Evolutionary conservation across 805 yeast species (phyloP), one percentile per base, ranked within the genome.

Genomic region (Hanseniaspora meyeri): DNA sequence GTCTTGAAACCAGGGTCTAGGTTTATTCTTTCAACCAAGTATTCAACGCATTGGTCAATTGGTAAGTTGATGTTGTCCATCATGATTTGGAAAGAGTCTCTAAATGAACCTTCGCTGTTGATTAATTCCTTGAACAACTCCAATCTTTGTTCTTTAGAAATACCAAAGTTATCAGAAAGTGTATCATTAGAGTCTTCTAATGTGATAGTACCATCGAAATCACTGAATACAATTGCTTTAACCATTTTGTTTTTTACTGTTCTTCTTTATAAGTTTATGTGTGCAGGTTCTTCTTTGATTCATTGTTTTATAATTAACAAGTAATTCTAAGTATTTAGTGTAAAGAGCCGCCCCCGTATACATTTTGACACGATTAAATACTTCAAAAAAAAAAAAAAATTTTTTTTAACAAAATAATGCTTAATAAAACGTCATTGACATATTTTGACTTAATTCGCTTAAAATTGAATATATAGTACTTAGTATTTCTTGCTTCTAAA

Each of bases 131-230:
- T 82, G 70, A 87, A 87, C 59, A 91, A 74, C 34, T 72, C 80
- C 57, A 74, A 70, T 62, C 98, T 79, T 60, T 76, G 75, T 31
- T 75, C 80, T 50, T 73, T 71, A 3, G 97, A 97, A 68, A 88
- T 85, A 3, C 99, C 99, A 24, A 85, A 73, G 63, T 79, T 80
- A 68, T 93, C 97, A 9, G 97, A 90, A 60, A 93, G 73, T 68
- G 76, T 85, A 69, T 93, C 97, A 68, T 93, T 93, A 59, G 96
- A 86, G 69, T 93, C 99, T 68, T 91, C 95, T 59, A 86, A 73
- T 12, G 98, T 93, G 61, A 93, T 93, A 1, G 98, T 93, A 32
- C 99, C 99, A 68, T 93, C 99, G 81, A 95, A 93, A 69, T 93
- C 99, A 45, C 97, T 86, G 74, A 93, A 93, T 45, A 93, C 85